These are phyloP conservation scores for Phytophthora sansomeana DNA, from an alignment of 352 stramenopile genomes.

Conservation along the genomic window DNA sequence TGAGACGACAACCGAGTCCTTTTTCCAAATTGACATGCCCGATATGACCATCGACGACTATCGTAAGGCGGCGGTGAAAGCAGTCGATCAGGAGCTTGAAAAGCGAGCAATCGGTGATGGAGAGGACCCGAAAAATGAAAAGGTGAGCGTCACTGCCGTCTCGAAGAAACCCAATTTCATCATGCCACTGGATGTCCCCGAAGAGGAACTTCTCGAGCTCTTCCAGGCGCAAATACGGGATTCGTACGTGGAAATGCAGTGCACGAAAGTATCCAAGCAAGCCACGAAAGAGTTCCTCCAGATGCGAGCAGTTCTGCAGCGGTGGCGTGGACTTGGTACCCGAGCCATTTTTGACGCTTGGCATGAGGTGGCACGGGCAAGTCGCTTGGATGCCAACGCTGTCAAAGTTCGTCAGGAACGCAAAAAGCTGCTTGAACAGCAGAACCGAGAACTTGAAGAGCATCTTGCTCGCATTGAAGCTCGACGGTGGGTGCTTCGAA, in stretches of 20 bases:
- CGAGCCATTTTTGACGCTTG: constrained; percentile 68
- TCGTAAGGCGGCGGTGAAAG: constrained; percentile 41
- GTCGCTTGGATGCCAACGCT: constrained; percentile 40
- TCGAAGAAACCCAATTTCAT: constrained; percentile 28
- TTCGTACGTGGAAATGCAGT: constrained; percentile 60
- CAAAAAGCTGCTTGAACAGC: constrained; percentile 55
- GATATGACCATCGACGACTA: constrained; percentile 58
- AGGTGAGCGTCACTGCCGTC: background rate
- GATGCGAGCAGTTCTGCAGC: constrained; percentile 62
- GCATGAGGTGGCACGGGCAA: constrained; percentile 56
- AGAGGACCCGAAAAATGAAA: constrained; percentile 2
- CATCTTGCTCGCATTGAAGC: constrained; percentile 57
- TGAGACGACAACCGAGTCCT: constrained; percentile 16
- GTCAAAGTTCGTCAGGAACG: constrained; percentile 40
- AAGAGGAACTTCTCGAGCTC: constrained; percentile 57
- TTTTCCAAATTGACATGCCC: constrained; percentile 66
- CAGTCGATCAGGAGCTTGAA: constrained; percentile 46
- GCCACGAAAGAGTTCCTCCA: constrained; percentile 67
- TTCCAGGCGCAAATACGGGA: constrained; percentile 56
- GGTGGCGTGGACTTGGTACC: constrained; percentile 62
- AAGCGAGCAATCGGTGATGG: constrained; percentile 30
- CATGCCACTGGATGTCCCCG: constrained; percentile 34
- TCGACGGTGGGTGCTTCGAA: constrained; percentile 53
- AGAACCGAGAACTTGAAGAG: constrained; percentile 63
- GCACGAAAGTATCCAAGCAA: constrained; percentile 48